phyloP scores from a whole-genome alignment of 2,329 filamentous ascomycete genomes.

The Hymenoscyphus linearis region DNA sequence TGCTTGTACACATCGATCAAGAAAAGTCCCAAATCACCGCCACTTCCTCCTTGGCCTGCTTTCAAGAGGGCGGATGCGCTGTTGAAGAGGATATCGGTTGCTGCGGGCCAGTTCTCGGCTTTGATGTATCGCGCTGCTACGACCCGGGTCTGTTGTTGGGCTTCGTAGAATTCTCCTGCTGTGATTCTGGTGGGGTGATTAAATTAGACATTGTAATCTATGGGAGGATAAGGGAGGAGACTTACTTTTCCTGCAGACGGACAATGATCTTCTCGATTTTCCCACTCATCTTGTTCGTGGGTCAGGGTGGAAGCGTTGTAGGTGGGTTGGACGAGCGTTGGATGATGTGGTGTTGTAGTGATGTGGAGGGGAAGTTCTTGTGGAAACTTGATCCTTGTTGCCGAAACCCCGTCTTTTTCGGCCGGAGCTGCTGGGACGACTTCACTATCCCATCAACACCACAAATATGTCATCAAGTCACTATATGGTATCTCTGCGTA shows the following conservation, averaged over 20 bases:
- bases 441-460: not conserved
- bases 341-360: not conserved
- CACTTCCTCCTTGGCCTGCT: constrained; percentile 89
- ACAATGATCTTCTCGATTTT: constrained; percentile 69
- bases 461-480: not conserved
- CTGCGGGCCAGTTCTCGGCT: constrained; percentile 73
- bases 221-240: not conserved
- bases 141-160: constrained; percentile 94
- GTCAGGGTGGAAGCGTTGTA: not conserved
- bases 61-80: constrained; percentile 82
- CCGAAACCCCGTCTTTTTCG: not conserved
- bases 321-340: not conserved
- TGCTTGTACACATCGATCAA: constrained; percentile 89
- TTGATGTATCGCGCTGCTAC: constrained; percentile 94
- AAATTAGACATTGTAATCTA: constrained; percentile 7
- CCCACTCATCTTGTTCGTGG: constrained; percentile 34
- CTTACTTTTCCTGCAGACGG: constrained; percentile 71
- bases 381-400: not conserved
- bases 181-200: constrained; percentile 57
- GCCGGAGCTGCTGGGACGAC: not conserved
- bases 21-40: constrained; percentile 82
- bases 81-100: constrained; percentile 78
- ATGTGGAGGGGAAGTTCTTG: not conserved
- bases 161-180: constrained; percentile 94
- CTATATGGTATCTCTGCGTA: not conserved